Percentiles rank a stretch among this genome's conserved stretches.
Evolutionary conservation across 805 yeast genomes (phyloP).

Genomic region (Lipomyces yamadae): DNA sequence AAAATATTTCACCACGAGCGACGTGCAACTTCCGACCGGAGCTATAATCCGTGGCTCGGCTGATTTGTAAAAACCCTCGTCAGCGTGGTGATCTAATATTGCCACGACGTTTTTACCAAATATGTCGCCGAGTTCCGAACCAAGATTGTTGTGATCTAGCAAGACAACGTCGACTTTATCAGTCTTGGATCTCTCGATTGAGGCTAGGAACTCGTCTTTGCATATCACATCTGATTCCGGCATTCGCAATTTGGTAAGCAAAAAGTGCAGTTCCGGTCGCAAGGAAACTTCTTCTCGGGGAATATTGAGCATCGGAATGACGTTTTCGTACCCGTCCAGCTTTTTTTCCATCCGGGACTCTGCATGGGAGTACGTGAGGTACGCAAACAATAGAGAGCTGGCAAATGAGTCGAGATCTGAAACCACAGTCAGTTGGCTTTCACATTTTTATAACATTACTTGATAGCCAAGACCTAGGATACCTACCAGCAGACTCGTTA

Average conservation of each 20-base stretch:
- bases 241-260: constrained; percentile 57
- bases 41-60: constrained; percentile 63
- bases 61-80: constrained; percentile 56
- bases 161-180: constrained; percentile 54
- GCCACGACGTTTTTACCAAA: constrained; percentile 54
- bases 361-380: constrained; percentile 48
- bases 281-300: constrained; percentile 65
- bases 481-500: constrained; percentile 72
- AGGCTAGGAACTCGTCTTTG: constrained; percentile 63
- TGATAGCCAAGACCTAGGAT: background rate
- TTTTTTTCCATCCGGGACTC: background rate
- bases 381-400: constrained; percentile 74
- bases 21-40: constrained; percentile 77
- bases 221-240: constrained; percentile 59
- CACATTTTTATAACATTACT: too few species aligned
- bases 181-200: constrained; percentile 23
- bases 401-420: constrained; percentile 83
- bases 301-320: constrained; percentile 79
- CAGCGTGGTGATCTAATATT: constrained; percentile 89
- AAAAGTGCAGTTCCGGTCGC: constrained; percentile 70
- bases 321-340: constrained; percentile 36
- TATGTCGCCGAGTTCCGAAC: constrained; percentile 54
- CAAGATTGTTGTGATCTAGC: constrained; percentile 79
- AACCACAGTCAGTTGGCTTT: background rate
- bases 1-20: constrained; percentile 73